Evolutionary conservation across 108 stramenopile genomes (phyloP), one percentile per base, ranked within the genome.

Genomic region (Aurantiochytrium sp.): DNA sequence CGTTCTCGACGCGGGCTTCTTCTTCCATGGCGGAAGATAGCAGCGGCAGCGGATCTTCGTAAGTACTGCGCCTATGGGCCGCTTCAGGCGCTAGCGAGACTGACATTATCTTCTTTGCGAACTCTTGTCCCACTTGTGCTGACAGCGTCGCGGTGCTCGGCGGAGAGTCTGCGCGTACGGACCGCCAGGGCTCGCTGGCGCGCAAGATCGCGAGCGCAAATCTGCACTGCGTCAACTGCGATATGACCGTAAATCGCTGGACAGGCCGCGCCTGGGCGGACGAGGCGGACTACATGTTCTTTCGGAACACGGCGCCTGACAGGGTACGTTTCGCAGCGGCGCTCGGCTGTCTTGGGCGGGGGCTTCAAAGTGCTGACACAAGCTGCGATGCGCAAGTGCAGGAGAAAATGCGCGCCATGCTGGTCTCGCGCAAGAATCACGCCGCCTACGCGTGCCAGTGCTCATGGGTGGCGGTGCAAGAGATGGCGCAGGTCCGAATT

Each of bases 371-470:
- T 54, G 21, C 53, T 54, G 21, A 54, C 53, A 19, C 17, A 54
- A 21, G 21, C 12, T 19, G 53, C 12, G 53, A 19, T 54, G 53
- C 12, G 53, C 53, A 19, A 19, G 4, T 2, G 24, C 59, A 65
- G 59, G 10, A 24, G 27, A 65, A 65, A 65, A 65, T 65, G 59
- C 32, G 32, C 1, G 10, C 59, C 34, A 65, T 65, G 59, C 59
- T 65, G 2, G 59, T 65, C 1, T 0, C 59, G 10, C 15, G 24
- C 32, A 27, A 65, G 34, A 24, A 24, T 24, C 12, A 12, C 32
- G 39, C 73, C 1, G 73, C 73, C 10, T 81, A 81, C 30, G 73
- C 73, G 12, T 81, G 73, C 32, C 73, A 81, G 73, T 81, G 73
- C 4, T 81, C 73, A 6, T 81, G 73, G 73, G 3, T 81, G 12